phyloP scores from a whole-genome alignment of 208 protist species.

The Crithidia thermophila region DNA sequence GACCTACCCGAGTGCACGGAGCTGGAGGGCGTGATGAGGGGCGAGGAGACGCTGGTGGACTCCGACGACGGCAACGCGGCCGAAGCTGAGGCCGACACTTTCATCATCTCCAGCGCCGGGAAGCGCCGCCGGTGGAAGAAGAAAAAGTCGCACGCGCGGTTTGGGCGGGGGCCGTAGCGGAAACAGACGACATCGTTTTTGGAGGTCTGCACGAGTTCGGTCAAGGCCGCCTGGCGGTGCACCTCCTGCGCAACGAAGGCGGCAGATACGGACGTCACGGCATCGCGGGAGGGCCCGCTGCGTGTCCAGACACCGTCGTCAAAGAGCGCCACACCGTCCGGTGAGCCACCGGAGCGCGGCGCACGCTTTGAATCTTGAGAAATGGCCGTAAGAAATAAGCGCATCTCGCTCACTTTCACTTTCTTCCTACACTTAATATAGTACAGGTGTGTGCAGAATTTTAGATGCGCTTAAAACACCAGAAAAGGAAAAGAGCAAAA shows the following conservation, averaged over 20 bases:
- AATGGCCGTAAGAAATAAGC: slow-evolving; percentile 7
- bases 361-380: neutral
- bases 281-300: slow-evolving; percentile 9
- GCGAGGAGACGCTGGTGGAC: neutral
- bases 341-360: neutral
- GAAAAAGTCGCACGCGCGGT: neutral
- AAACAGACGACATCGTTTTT: slow-evolving; percentile 9
- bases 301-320: slow-evolving; percentile 25
- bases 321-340: slow-evolving; percentile 12
- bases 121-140: slow-evolving; percentile 15
- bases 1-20: neutral
- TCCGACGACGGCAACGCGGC: neutral
- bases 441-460: too few relatives aligned
- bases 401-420: too few relatives aligned
- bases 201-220: neutral
- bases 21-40: neutral
- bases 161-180: slow-evolving; percentile 26
- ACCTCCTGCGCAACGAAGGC: slow-evolving; percentile 23
- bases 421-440: too few relatives aligned
- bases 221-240: slow-evolving; percentile 10
- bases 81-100: neutral
- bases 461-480: too few relatives aligned
- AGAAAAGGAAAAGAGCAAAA: too few relatives aligned
- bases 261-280: neutral
- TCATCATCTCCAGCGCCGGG: neutral